Evolutionary conservation across 306 rosid genomes (phyloP).

Genomic region (Cucumis sativus): DNA sequence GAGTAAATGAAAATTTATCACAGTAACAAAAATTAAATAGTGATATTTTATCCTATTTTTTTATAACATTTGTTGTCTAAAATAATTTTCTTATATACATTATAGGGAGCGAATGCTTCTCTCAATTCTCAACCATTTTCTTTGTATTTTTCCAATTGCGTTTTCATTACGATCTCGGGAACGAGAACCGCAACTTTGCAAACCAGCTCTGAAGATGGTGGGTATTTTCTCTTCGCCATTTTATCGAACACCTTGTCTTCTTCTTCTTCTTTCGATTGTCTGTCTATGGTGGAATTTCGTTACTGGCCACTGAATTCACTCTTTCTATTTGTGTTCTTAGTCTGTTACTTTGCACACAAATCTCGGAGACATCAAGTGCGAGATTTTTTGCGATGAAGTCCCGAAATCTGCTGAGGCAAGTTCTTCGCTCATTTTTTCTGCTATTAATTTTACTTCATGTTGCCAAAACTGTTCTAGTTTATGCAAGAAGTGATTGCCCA

Average conservation of each 20-base stretch:
- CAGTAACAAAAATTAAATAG: too few relatives aligned
- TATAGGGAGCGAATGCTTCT: too few relatives aligned
- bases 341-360: conserved; percentile 88
- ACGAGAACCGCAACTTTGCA: not conserved
- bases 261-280: not conserved
- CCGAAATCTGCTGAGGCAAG: conserved; percentile 76
- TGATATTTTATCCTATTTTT: too few relatives aligned
- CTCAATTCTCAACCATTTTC: too few relatives aligned
- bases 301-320: not conserved
- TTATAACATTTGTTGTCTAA: too few relatives aligned
- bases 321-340: conserved; percentile 22
- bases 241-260: not conserved
- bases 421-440: not conserved
- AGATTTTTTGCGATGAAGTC: conserved; percentile 85
- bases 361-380: conserved; percentile 92
- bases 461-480: not conserved
- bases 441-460: not conserved
- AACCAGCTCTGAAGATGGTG: conserved; percentile 11
- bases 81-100: too few relatives aligned
- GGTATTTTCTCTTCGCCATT: conserved; percentile 6
- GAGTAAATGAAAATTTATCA: too few relatives aligned
- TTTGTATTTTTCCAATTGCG: not conserved
- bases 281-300: not conserved
- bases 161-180: not conserved
- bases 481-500: not conserved